These are phyloP conservation scores for Dicorynia guianensis DNA, from an alignment of 306 rosid species.

Conservation along the genomic window DNA sequence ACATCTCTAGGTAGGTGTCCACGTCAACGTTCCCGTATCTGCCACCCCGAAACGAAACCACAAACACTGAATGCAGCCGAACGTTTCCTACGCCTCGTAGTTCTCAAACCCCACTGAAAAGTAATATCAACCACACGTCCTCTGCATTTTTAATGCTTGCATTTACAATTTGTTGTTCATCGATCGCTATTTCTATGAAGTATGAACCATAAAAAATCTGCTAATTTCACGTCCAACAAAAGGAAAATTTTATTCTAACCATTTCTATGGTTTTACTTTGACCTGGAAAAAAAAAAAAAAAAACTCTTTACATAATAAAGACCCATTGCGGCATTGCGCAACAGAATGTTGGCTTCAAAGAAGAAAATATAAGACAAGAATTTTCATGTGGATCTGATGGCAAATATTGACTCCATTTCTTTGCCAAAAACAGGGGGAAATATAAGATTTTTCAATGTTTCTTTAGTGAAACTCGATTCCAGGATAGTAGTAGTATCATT, in stretches of 20 bases:
- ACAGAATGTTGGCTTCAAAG: conserved; percentile 48
- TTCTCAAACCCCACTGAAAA: conserved; percentile 46
- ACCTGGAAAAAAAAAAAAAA: too few relatives aligned
- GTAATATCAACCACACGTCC: conserved; percentile 23
- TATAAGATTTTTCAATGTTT: too few relatives aligned
- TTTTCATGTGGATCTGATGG: conserved; percentile 46
- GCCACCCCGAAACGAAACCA: conserved; percentile 47
- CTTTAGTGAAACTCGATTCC: neutral
- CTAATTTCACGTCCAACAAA: too few relatives aligned
- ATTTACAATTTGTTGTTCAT: neutral
- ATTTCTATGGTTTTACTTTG: too few relatives aligned
- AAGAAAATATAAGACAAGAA: neutral
- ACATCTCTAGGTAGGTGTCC: conserved; percentile 46
- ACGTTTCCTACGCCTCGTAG: conserved; percentile 38
- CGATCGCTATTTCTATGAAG: too few relatives aligned
- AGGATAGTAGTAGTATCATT: neutral
- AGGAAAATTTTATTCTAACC: too few relatives aligned
- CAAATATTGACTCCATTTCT: neutral
- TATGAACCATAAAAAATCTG: too few relatives aligned
- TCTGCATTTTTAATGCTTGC: neutral
- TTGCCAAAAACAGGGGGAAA: too few relatives aligned
- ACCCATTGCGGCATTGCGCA: too few relatives aligned
- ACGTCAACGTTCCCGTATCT: conserved; percentile 23
- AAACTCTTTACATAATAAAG: too few relatives aligned
- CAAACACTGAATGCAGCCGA: conserved; percentile 43